These are phyloP conservation scores for Colletotrichum acutatum DNA, from an alignment of 2,329 filamentous ascomycete species.

Conservation along the genomic window DNA sequence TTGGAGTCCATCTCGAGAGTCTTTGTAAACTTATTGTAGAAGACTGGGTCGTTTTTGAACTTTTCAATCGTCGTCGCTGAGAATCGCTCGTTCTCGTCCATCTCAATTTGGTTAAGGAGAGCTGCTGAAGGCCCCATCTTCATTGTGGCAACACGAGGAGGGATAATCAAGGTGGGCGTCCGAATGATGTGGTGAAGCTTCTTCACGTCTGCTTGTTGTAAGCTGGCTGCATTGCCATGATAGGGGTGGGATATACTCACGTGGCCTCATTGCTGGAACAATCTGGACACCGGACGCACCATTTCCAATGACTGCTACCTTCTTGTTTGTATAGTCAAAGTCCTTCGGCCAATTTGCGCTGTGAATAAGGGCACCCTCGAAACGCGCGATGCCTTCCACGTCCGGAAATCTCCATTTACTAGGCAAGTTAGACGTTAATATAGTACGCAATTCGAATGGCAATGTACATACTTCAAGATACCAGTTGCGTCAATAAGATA, in stretches of 20 bases:
- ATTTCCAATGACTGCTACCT: slow-evolving; percentile 66
- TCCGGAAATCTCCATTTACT: slow-evolving; percentile 66
- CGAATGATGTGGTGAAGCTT: slow-evolving; percentile 55
- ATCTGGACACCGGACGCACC: slow-evolving; percentile 66
- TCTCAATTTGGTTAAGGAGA: slow-evolving; percentile 39
- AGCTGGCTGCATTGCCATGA: neutral
- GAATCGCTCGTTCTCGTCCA: slow-evolving; percentile 40
- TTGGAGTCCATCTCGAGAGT: slow-evolving; percentile 58
- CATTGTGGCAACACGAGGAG: slow-evolving; percentile 47
- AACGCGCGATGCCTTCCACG: slow-evolving; percentile 56
- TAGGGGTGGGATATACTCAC: slow-evolving; percentile 41
- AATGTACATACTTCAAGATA: slow-evolving; percentile 60
- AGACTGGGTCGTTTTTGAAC: slow-evolving; percentile 57
- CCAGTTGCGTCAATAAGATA: slow-evolving; percentile 63
- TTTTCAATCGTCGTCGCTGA: slow-evolving; percentile 54
- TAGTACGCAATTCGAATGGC: neutral
- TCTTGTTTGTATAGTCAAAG: slow-evolving; percentile 61
- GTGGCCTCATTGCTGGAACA: slow-evolving; percentile 59
- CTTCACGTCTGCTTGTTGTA: slow-evolving; percentile 47
- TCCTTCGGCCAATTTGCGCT: slow-evolving; percentile 63
- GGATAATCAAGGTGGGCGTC: slow-evolving; percentile 55
- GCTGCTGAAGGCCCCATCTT: slow-evolving; percentile 47
- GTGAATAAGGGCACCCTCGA: slow-evolving; percentile 61
- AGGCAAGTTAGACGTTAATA: slow-evolving; percentile 29
- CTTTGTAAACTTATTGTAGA: slow-evolving; percentile 59